A percentile compares a stretch with the other conserved stretches of the same genome.
phyloP scores from a whole-genome alignment of 1,284 basidiomycete genomes.

The Phellopilus nigrolimitatus region DNA sequence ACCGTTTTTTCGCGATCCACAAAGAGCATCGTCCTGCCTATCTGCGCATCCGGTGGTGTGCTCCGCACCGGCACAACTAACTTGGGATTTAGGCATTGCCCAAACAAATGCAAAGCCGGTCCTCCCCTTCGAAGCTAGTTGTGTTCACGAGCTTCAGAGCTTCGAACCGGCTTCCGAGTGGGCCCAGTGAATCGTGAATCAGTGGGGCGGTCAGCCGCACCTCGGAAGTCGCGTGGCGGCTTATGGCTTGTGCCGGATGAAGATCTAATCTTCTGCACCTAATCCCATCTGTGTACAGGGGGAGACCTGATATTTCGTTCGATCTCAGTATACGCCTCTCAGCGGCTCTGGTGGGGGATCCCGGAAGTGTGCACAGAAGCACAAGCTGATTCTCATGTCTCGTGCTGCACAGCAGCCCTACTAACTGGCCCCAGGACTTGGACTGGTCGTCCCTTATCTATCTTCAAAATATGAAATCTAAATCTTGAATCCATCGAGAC shows the following conservation, averaged over 20 bases:
- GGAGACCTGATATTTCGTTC: background rate
- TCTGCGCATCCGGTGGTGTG: background rate
- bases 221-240: too few species aligned
- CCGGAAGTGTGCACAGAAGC: constrained; percentile 3
- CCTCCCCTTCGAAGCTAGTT: background rate
- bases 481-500: background rate
- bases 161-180: background rate
- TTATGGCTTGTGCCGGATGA: constrained; percentile 6
- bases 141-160: background rate
- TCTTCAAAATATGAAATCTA: background rate
- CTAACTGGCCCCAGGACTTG: background rate
- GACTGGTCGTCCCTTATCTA: background rate
- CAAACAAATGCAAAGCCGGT: background rate
- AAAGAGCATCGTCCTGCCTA: background rate
- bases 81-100: too few species aligned
- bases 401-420: too few species aligned
- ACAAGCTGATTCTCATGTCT: background rate
- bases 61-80: background rate
- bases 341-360: background rate
- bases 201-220: background rate
- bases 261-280: constrained; percentile 8
- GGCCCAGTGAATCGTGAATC: background rate
- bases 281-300: background rate
- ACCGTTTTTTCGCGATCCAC: background rate
- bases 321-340: background rate